Percentiles rank a stretch among this genome's conserved stretches.
Evolutionary conservation across 768 basidiomycete genomes (phyloP).

Genomic region (Xerocomus spinulosus): DNA sequence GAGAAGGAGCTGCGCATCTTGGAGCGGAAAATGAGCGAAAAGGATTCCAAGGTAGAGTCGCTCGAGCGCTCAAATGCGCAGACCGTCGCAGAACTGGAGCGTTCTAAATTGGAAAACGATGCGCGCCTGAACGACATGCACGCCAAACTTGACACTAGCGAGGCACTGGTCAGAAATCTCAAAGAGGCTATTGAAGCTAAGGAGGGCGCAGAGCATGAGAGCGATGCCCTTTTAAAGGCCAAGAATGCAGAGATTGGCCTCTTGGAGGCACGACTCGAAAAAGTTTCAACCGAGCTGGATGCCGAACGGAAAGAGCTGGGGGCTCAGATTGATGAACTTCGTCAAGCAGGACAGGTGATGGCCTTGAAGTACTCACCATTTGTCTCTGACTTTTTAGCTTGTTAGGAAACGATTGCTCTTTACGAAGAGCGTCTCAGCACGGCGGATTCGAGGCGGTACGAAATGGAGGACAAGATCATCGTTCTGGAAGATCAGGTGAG

Average conservation of each 20-base stretch:
- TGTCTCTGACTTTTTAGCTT: conserved; percentile 1
- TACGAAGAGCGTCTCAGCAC: conserved; percentile 85
- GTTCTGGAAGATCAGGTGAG: conserved; percentile 51
- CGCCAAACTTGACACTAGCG: conserved; percentile 41
- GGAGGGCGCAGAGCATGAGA: conserved; percentile 47
- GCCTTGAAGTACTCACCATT: neutral
- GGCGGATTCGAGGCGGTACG: conserved; percentile 68
- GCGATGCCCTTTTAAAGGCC: conserved; percentile 44
- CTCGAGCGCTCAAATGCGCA: conserved; percentile 44
- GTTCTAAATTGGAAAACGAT: conserved; percentile 44
- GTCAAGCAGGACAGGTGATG: conserved; percentile 81
- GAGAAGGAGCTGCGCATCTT: conserved; percentile 39
- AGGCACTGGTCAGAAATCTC: conserved; percentile 43
- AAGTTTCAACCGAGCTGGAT: conserved; percentile 43
- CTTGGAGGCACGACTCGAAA: conserved; percentile 46
- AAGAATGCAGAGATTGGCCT: conserved; percentile 59
- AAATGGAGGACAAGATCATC: conserved; percentile 64
- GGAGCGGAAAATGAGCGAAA: conserved; percentile 43
- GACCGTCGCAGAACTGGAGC: conserved; percentile 39
- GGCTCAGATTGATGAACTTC: conserved; percentile 75
- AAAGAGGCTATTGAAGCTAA: conserved; percentile 51
- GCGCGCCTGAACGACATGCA: conserved; percentile 39
- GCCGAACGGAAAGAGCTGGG: conserved; percentile 65
- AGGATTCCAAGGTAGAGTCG: conserved; percentile 40
- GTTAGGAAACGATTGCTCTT: conserved; percentile 86